These are phyloP conservation scores for Magnusiomyces suaveolens DNA, from an alignment of 1,139 yeast species.

Conservation along the genomic window DNA sequence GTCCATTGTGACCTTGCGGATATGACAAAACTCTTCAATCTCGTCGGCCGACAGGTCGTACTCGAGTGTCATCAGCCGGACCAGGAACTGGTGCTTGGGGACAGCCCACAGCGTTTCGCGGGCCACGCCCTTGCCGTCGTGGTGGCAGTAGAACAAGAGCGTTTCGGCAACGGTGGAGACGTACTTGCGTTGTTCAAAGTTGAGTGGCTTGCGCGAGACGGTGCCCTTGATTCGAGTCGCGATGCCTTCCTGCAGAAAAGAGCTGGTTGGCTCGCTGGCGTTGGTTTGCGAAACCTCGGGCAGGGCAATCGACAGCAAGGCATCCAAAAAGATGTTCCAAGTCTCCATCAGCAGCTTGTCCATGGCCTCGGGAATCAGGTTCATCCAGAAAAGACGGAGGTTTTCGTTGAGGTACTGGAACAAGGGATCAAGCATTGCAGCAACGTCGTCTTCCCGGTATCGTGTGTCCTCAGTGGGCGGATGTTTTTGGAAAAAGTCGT, in stretches of 20 bases:
- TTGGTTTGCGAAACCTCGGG: slow-evolving; percentile 3
- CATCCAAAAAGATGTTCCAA: slow-evolving; percentile 4
- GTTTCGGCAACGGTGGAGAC: background rate
- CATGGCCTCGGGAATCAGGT: background rate
- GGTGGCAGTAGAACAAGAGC: background rate
- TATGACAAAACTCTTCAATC: background rate
- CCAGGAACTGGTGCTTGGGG: background rate
- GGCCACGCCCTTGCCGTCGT: slow-evolving; percentile 1
- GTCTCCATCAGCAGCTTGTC: background rate
- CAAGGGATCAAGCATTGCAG: background rate
- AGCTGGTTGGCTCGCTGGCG: background rate
- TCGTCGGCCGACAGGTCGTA: background rate
- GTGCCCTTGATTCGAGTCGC: background rate
- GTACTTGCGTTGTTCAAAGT: background rate
- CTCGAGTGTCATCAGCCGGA: background rate
- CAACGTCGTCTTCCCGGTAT: background rate
- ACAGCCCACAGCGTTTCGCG: background rate
- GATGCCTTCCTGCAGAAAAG: background rate
- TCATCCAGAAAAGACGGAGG: background rate
- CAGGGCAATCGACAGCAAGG: background rate
- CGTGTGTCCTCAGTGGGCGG: background rate
- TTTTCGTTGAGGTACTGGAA: slow-evolving; percentile 1
- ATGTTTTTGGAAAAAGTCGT: background rate
- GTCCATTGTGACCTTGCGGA: background rate
- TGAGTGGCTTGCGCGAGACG: background rate